Conservation (phyloP, 192 early-diverging fungal species). For the Gryganskiella cystojenkinii region DNA sequence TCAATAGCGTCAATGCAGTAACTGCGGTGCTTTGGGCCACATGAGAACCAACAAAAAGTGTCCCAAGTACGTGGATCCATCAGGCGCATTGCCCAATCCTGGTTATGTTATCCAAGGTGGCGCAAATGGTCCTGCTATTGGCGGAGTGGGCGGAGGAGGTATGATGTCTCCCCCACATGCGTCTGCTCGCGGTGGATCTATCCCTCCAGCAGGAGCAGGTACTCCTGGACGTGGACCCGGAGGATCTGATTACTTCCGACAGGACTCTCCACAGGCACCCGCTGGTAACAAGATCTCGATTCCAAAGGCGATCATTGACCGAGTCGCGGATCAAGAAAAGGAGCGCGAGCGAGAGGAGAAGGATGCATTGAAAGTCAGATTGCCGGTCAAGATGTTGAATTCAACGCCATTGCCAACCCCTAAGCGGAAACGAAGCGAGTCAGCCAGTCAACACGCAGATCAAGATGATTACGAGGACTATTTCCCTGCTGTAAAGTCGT, state of each 20-base stretch:
- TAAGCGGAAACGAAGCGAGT: constrained; percentile 54
- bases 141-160: constrained; percentile 9
- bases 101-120: constrained; percentile 31
- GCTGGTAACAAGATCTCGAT: constrained; percentile 49
- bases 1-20: constrained; percentile 76
- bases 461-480: constrained; percentile 51
- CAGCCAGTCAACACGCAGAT: constrained; percentile 27
- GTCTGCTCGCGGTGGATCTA: constrained; percentile 16
- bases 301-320: constrained; percentile 48
- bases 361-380: constrained; percentile 41
- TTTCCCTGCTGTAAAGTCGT: constrained; percentile 56
- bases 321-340: constrained; percentile 39
- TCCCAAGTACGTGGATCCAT: constrained; percentile 62
- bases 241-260: constrained; percentile 23
- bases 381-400: constrained; percentile 44
- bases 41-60: constrained; percentile 91
- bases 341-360: constrained; percentile 46
- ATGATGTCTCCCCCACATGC: constrained; percentile 43
- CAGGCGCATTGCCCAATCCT: constrained; percentile 30
- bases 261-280: constrained; percentile 29
- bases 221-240: constrained; percentile 7
- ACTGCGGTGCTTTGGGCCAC: constrained; percentile 84
- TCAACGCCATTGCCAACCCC: no score
- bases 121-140: background rate
- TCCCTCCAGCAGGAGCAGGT: constrained; percentile 9